These are phyloP conservation scores for Acanthamoeba castellanii DNA, from an alignment of 208 protist species.

Conservation along the genomic window DNA sequence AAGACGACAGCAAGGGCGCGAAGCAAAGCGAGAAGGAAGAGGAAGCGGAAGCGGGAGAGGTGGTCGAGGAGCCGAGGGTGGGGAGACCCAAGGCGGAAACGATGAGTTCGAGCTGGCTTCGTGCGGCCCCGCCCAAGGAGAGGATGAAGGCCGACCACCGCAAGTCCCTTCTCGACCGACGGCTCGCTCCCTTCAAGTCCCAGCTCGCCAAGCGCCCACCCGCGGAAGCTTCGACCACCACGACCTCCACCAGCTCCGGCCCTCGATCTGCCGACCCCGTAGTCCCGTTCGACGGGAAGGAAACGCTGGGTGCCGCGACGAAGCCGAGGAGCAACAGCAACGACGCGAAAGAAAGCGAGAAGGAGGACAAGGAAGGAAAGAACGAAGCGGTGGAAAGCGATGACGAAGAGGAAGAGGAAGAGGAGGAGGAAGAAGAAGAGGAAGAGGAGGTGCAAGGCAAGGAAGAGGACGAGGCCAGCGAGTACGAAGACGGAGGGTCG, in stretches of 20 bases:
- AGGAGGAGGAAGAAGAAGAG: background rate
- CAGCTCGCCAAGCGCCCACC: background rate
- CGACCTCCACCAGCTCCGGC: background rate
- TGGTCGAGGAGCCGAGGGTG: background rate
- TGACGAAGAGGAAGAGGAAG: background rate
- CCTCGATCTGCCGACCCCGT: background rate
- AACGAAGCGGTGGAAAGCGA: background rate
- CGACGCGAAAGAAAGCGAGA: background rate
- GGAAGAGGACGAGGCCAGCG: conserved; percentile 2
- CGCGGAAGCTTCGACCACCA: background rate
- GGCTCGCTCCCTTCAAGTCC: background rate
- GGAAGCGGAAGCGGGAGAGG: background rate
- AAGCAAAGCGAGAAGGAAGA: background rate
- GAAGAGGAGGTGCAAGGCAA: background rate
- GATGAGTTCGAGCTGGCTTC: background rate
- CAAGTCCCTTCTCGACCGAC: background rate
- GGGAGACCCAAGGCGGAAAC: background rate
- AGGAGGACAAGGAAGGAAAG: background rate
- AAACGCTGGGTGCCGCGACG: background rate
- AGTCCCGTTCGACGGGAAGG: background rate
- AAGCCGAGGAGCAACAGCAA: background rate
- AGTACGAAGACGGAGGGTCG: background rate
- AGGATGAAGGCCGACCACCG: background rate
- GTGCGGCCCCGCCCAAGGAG: background rate
- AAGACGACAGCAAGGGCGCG: background rate